phyloP scores from a whole-genome alignment of 2,329 filamentous ascomycete genomes.

The Lachnellula hyalina region DNA sequence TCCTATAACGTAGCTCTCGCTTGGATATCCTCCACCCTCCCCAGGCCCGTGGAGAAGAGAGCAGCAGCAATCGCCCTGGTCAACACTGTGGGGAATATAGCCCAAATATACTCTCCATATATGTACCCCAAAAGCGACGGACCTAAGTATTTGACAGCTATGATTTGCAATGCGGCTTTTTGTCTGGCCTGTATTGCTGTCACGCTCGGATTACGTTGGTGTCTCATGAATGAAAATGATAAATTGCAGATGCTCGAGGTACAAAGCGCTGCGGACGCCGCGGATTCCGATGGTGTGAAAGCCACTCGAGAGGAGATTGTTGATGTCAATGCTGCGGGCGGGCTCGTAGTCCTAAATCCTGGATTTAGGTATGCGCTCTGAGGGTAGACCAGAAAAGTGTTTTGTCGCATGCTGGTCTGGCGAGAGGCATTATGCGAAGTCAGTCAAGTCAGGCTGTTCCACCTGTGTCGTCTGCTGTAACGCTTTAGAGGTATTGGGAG shows the following conservation, averaged over 20 bases:
- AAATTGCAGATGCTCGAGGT: conserved; percentile 10
- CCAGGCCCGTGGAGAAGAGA: conserved; percentile 18
- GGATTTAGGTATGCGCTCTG: conserved; percentile 14
- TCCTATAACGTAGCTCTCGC: conserved; percentile 16
- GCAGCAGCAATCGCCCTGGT: conserved; percentile 21
- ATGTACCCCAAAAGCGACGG: conserved; percentile 43
- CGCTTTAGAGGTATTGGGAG: background rate
- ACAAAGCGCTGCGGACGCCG: background rate
- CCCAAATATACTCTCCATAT: conserved; percentile 58
- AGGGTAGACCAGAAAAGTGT: background rate
- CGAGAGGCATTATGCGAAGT: background rate
- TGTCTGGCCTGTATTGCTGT: conserved; percentile 8
- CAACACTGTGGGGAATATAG: conserved; percentile 18
- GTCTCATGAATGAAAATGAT: conserved; percentile 9
- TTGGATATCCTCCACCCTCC: conserved; percentile 19
- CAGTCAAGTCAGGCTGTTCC: too few relatives aligned
- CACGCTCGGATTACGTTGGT: conserved; percentile 9
- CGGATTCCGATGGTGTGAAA: background rate
- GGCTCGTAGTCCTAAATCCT: conserved; percentile 5
- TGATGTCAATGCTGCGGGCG: conserved; percentile 2
- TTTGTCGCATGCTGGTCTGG: background rate
- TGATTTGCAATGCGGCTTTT: conserved; percentile 11
- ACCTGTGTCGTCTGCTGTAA: too few relatives aligned
- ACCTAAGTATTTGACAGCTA: conserved; percentile 17
- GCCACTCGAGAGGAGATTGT: conserved; percentile 7